Evolutionary conservation across 2,329 filamentous ascomycete species (phyloP).

Genomic region (Leptographium flavum): DNA sequence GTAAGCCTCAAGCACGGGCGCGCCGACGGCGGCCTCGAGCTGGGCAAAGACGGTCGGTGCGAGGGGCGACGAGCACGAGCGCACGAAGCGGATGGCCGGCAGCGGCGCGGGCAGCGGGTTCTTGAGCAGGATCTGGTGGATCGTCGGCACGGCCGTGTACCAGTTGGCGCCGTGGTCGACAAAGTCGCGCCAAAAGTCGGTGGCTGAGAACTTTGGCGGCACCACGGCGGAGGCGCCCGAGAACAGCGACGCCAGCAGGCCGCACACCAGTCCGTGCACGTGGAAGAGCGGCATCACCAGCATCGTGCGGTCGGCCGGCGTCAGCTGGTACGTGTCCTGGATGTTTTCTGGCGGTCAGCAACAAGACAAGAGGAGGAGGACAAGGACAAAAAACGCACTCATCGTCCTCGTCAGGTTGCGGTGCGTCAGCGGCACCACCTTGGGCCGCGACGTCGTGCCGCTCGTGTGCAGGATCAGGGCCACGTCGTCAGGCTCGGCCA

Average conservation of each 20-base stretch:
- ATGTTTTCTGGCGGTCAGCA: slow-evolving; percentile 46
- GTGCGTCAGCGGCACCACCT: slow-evolving; percentile 73
- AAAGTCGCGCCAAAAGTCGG: slow-evolving; percentile 73
- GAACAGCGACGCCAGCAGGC: slow-evolving; percentile 61
- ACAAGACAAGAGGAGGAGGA: neutral
- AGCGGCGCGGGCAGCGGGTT: slow-evolving; percentile 52
- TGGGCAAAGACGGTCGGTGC: slow-evolving; percentile 71
- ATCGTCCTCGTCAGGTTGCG: slow-evolving; percentile 70
- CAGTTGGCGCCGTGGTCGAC: slow-evolving; percentile 62
- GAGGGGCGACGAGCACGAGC: slow-evolving; percentile 73
- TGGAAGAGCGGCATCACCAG: slow-evolving; percentile 87
- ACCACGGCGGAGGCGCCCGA: slow-evolving; percentile 70
- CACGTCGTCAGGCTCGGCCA: slow-evolving; percentile 58
- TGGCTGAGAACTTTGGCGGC: slow-evolving; percentile 65
- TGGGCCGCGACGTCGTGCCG: slow-evolving; percentile 73
- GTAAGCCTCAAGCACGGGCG: slow-evolving; percentile 78
- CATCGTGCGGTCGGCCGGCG: slow-evolving; percentile 59
- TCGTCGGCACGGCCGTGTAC: slow-evolving; percentile 89
- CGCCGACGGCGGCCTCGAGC: slow-evolving; percentile 59
- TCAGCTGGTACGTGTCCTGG: slow-evolving; percentile 60
- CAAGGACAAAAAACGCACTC: slow-evolving; percentile 22
- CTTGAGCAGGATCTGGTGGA: slow-evolving; percentile 78
- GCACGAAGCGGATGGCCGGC: slow-evolving; percentile 69
- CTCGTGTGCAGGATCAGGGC: slow-evolving; percentile 74
- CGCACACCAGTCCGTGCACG: slow-evolving; percentile 76